Conservation (phyloP, 2,329 filamentous ascomycete genomes). For the Neonectria coccinea region DNA sequence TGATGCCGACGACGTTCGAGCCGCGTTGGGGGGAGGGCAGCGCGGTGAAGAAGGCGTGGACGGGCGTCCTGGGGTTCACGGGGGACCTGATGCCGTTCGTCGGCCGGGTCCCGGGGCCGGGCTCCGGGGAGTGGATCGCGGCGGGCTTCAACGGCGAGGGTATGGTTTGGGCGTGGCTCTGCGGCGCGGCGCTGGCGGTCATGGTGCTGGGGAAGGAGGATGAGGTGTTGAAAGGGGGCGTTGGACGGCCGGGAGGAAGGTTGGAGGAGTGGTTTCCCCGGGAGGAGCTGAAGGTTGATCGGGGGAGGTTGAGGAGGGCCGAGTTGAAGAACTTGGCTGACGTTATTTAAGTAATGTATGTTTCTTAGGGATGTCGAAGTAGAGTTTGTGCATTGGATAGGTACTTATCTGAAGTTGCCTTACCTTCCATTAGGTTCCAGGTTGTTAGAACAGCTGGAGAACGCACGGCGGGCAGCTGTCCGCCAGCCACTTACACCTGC, state of each 20-base stretch:
- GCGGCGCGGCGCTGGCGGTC: constrained; percentile 59
- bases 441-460: no score
- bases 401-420: no score
- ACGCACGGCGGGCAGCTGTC: constrained; percentile 25
- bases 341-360: background rate
- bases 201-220: constrained; percentile 58
- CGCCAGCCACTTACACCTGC: background rate
- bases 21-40: constrained; percentile 50
- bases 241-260: constrained; percentile 52
- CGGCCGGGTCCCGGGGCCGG: constrained; percentile 54
- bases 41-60: constrained; percentile 59
- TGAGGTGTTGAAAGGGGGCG: constrained; percentile 42
- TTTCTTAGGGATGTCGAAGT: background rate
- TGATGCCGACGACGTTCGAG: constrained; percentile 57
- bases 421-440: no score
- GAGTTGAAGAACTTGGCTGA: constrained; percentile 51
- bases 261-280: constrained; percentile 56
- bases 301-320: constrained; percentile 51
- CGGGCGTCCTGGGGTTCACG: constrained; percentile 61
- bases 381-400: background rate
- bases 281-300: constrained; percentile 49
- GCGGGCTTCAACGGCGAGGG: constrained; percentile 65
- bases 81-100: constrained; percentile 64
- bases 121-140: constrained; percentile 61
- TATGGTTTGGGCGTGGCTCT: constrained; percentile 66